A percentile compares a stretch with the other conserved stretches of the same genome.
phyloP scores from a whole-genome alignment of 2,329 filamentous ascomycete species.

The Mycosphaerella arachidis region DNA sequence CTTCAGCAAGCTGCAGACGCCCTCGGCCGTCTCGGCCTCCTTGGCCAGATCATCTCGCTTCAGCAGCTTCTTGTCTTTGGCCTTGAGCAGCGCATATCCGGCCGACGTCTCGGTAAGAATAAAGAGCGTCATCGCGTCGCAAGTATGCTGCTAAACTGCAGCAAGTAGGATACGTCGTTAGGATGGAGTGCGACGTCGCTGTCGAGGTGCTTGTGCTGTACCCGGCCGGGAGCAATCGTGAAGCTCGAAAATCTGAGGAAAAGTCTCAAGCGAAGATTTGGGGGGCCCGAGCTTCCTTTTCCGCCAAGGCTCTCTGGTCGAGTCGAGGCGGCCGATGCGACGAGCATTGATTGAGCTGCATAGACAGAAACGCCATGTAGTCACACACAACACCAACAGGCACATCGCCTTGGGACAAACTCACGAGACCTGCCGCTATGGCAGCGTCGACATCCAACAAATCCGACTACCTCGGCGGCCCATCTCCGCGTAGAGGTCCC shows the following conservation, averaged over 20 bases:
- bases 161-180: slow-evolving; percentile 9
- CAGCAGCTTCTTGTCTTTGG: slow-evolving; percentile 96
- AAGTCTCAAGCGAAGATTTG: background rate
- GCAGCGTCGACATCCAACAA: slow-evolving; percentile 12
- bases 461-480: slow-evolving; percentile 14
- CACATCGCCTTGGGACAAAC: background rate
- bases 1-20: slow-evolving; percentile 84
- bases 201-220: background rate
- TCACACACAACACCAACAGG: background rate
- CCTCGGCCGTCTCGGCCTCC: slow-evolving; percentile 74
- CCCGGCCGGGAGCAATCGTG: background rate
- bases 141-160: slow-evolving; percentile 13
- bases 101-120: slow-evolving; percentile 92
- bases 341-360: background rate
- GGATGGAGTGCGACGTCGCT: slow-evolving; percentile 1
- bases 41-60: slow-evolving; percentile 76
- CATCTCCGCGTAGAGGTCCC: background rate
- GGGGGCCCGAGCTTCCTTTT: background rate
- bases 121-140: slow-evolving; percentile 54
- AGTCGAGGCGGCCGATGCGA: background rate
- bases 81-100: slow-evolving; percentile 97
- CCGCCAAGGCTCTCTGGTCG: background rate
- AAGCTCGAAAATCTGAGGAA: background rate
- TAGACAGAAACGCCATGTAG: background rate
- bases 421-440: slow-evolving; percentile 10